Conservation (phyloP, 2,329 filamentous ascomycete genomes). For the Penicillium freii region DNA sequence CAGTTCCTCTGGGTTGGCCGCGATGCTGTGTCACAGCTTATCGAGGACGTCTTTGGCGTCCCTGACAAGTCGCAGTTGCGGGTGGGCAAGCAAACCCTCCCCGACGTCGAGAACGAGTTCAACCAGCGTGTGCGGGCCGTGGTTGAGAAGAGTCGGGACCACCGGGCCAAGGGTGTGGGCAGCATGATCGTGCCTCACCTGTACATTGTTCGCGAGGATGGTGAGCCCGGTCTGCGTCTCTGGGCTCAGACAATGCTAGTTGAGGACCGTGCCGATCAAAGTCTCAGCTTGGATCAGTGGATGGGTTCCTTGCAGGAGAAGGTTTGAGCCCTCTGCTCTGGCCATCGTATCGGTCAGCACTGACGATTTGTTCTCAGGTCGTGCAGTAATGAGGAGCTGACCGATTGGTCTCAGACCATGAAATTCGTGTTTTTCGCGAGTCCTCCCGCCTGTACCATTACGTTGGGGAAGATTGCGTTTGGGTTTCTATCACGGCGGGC, state of each 20-base stretch:
- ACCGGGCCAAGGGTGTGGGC: slow-evolving; percentile 80
- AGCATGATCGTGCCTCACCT: slow-evolving; percentile 91
- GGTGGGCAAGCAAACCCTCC: slow-evolving; percentile 84
- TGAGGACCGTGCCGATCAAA: slow-evolving; percentile 91
- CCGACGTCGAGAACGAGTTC: slow-evolving; percentile 91
- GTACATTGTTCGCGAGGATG: slow-evolving; percentile 92
- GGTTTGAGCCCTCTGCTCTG: slow-evolving; percentile 55
- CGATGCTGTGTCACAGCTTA: slow-evolving; percentile 84
- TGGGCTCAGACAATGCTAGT: slow-evolving; percentile 97
- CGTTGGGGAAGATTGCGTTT: slow-evolving; percentile 14
- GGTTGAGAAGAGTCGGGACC: slow-evolving; percentile 86
- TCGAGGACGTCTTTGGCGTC: slow-evolving; percentile 86
- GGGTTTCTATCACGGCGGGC: slow-evolving; percentile 10
- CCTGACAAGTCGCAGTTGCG: slow-evolving; percentile 79
- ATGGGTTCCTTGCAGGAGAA: slow-evolving; percentile 91
- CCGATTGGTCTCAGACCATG: not conserved
- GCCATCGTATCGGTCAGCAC: slow-evolving; percentile 5
- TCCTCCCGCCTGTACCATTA: slow-evolving; percentile 21
- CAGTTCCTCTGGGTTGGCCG: slow-evolving; percentile 97
- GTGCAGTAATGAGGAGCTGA: slow-evolving; percentile 10
- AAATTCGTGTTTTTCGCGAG: slow-evolving; percentile 1
- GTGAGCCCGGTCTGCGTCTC: slow-evolving; percentile 88
- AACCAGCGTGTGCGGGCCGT: slow-evolving; percentile 91
- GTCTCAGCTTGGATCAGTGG: slow-evolving; percentile 90
- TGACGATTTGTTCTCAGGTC: slow-evolving; percentile 11